phyloP scores from a whole-genome alignment of 2,329 filamentous ascomycete genomes.

The Penicillium glabrum region DNA sequence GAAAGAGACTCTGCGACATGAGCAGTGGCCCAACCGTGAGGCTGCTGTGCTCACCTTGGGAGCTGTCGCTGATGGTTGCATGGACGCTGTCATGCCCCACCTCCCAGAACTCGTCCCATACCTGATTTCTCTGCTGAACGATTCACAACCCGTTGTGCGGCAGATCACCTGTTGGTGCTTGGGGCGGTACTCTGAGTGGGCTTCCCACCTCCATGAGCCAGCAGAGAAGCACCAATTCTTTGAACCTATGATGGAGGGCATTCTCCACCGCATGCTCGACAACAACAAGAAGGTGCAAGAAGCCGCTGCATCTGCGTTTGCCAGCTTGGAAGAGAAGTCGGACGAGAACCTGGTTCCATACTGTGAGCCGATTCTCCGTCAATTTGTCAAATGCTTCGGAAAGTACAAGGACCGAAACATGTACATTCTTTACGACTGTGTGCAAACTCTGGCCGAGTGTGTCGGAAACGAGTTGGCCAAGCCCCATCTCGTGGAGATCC shows the following conservation, averaged over 20 bases:
- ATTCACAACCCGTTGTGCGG: slow-evolving; percentile 84
- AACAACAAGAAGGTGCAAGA: slow-evolving; percentile 98
- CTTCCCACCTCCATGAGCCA: slow-evolving; percentile 68
- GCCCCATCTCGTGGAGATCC: slow-evolving; percentile 73
- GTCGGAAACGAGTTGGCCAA: slow-evolving; percentile 79
- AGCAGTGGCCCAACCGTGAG: slow-evolving; percentile 89
- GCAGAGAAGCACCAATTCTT: slow-evolving; percentile 75
- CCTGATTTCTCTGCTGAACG: slow-evolving; percentile 79
- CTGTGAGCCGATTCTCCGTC: slow-evolving; percentile 82
- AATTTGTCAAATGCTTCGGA: slow-evolving; percentile 87
- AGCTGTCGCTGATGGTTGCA: slow-evolving; percentile 91
- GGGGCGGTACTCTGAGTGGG: slow-evolving; percentile 91
- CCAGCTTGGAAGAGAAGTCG: slow-evolving; percentile 91
- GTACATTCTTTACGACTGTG: slow-evolving; percentile 97
- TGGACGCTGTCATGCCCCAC: slow-evolving; percentile 84
- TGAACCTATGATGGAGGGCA: slow-evolving; percentile 95
- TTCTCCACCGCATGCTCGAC: slow-evolving; percentile 91
- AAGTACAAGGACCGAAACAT: slow-evolving; percentile 99
- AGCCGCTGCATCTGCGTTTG: slow-evolving; percentile 92
- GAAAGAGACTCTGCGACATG: slow-evolving; percentile 81
- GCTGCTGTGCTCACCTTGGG: slow-evolving; percentile 92
- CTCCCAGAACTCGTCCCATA: slow-evolving; percentile 88
- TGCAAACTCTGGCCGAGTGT: slow-evolving; percentile 92
- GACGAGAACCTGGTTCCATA: slow-evolving; percentile 79
- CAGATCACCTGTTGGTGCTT: slow-evolving; percentile 99